phyloP scores from a whole-genome alignment of 2,329 filamentous ascomycete genomes.

The Pyrenochaeta sp. region DNA sequence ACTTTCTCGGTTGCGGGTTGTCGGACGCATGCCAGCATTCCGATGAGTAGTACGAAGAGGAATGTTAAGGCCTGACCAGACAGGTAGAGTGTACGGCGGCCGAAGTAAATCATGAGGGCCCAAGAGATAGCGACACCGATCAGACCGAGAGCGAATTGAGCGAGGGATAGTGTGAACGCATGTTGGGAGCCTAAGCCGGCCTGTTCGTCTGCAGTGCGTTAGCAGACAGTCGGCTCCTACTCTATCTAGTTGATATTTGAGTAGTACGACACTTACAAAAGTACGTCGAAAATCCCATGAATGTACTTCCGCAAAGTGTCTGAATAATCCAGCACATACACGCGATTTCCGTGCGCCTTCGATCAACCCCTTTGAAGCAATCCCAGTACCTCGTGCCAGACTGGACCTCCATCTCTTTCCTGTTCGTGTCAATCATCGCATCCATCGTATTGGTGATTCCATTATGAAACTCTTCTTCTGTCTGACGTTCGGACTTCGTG shows the following conservation, averaged over 20 bases:
- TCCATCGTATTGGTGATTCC: conserved; percentile 1
- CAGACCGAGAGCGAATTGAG: conserved; percentile 32
- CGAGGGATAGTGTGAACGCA: conserved; percentile 21
- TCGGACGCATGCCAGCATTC: conserved; percentile 72
- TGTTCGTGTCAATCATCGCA: conserved; percentile 84
- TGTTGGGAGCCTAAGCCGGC: conserved; percentile 16
- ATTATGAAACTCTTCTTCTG: conserved; percentile 13
- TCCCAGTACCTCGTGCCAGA: conserved; percentile 76
- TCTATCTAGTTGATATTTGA: not conserved
- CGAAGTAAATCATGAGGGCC: conserved; percentile 79
- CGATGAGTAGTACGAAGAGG: conserved; percentile 58
- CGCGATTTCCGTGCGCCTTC: conserved; percentile 77
- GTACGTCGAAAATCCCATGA: conserved; percentile 49
- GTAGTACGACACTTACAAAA: conserved; percentile 36
- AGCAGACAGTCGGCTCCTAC: not conserved
- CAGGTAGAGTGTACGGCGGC: conserved; percentile 77
- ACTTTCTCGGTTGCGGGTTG: conserved; percentile 62
- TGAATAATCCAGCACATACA: conserved; percentile 58
- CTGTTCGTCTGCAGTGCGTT: conserved; percentile 19
- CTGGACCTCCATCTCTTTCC: conserved; percentile 72
- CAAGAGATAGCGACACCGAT: conserved; percentile 76
- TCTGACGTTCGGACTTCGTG: not conserved
- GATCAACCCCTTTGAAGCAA: conserved; percentile 80
- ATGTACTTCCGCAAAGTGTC: conserved; percentile 36
- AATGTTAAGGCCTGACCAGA: conserved; percentile 59